Evolutionary conservation across 257 asterid genomes (phyloP), one percentile per base, ranked within the genome.

Genomic region (Solanum clarkiae): DNA sequence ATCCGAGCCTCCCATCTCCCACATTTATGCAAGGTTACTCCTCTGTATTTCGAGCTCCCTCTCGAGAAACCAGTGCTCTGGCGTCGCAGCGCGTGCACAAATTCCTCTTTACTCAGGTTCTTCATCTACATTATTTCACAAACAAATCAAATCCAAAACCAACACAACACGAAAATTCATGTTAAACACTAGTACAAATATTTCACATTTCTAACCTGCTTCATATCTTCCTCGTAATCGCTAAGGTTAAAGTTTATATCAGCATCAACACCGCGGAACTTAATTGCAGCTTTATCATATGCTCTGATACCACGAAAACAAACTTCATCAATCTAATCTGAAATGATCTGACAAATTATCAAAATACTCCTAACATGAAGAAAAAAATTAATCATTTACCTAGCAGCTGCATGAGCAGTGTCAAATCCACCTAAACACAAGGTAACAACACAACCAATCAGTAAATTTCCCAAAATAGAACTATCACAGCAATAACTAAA

Each of bases 381-480:
- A 32, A n/a, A 20, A 17, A 3, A 36, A 10, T 59, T 24, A 49
- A 57, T 44, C 45, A 0, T 44, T 84, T 88, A 94, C 98, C 98
- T 94, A 44, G 98, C 98, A 2, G 98, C 98, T 44, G 94, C 90
- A 82, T 90, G 93, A 84, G 98, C 96, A 77, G 98, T 95, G 87
- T 95, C 97, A 90, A 95, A 95, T 85, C 98, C 98, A 86, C 98
- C 99, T 95, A 87, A 87, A 22, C 83, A 44, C 26, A 80, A 87
- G 29, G 69, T 44, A 71, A 83, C 62, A 66, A 66, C 55, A 83
- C 36, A 84, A 44, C 18, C 9, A 47, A 44, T 62, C 29, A 60
- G n/a, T 42, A 60, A 62, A 84, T 20, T 53, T 84, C 32, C 86
- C 81, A 53, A 84, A 81, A 68, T 4, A 49, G 86, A 84, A 56